These are phyloP conservation scores for Metarhizium album DNA, from an alignment of 2,329 filamentous ascomycete species.

Conservation along the genomic window DNA sequence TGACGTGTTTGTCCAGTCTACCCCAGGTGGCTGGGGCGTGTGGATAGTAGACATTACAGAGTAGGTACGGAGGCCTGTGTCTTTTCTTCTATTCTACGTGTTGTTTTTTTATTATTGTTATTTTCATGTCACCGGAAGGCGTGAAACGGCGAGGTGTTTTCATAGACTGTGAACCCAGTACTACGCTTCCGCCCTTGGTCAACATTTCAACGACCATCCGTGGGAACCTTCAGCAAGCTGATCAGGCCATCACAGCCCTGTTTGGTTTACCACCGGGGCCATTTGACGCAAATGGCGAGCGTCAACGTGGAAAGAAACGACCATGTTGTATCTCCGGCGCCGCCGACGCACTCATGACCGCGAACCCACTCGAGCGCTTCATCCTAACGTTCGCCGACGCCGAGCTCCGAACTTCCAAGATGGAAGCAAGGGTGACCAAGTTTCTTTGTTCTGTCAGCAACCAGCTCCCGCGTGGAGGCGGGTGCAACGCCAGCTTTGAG, in stretches of 20 bases:
- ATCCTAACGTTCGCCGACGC: not conserved
- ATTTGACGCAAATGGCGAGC: too few relatives aligned
- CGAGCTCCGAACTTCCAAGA: not conserved
- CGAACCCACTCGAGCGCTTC: not conserved
- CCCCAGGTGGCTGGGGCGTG: too few relatives aligned
- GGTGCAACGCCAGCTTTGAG: too few relatives aligned
- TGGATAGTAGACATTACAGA: not conserved
- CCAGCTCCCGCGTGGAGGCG: too few relatives aligned
- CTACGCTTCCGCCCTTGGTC: not conserved
- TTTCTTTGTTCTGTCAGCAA: not conserved
- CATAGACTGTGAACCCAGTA: not conserved
- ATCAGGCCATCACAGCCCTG: not conserved
- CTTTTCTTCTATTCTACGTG: not conserved
- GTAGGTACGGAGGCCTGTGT: too few relatives aligned
- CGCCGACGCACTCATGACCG: not conserved
- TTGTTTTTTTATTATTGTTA: too few relatives aligned
- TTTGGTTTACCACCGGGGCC: not conserved
- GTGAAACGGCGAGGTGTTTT: not conserved
- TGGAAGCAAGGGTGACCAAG: not conserved
- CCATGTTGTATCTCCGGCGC: not conserved
- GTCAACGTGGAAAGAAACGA: not conserved
- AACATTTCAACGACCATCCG: not conserved
- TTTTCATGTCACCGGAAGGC: too few relatives aligned
- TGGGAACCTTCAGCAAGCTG: not conserved
- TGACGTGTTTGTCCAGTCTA: too few relatives aligned